A percentile compares a stretch with the other conserved stretches of the same genome.
These are phyloP conservation scores for Macrolepiota albuminosa DNA, from an alignment of 768 basidiomycete genomes.

Conservation along the genomic window DNA sequence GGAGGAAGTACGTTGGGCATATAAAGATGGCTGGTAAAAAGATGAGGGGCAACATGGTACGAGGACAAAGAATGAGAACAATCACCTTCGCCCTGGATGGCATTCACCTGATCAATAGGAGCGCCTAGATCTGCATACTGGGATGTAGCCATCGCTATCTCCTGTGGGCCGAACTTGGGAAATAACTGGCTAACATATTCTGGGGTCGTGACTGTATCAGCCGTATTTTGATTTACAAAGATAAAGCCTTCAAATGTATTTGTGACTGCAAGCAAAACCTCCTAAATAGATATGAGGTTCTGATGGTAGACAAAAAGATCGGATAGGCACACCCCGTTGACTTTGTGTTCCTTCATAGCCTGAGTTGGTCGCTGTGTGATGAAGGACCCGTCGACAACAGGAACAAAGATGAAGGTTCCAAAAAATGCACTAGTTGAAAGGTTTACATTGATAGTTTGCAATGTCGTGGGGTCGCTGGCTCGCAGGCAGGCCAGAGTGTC, in stretches of 20 bases:
- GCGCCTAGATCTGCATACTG: conserved; percentile 29
- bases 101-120: conserved; percentile 24
- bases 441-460: conserved; percentile 29
- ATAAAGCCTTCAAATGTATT: conserved; percentile 32
- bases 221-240: conserved; percentile 31
- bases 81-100: neutral
- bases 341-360: conserved; percentile 28
- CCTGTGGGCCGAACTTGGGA: conserved; percentile 26
- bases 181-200: conserved; percentile 34
- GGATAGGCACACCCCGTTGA: conserved; percentile 33
- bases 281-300: conserved; percentile 14
- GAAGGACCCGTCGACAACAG: conserved; percentile 44
- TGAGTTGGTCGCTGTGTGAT: conserved; percentile 37
- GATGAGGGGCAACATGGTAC: neutral
- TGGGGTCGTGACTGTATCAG: conserved; percentile 20
- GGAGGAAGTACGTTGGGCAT: conserved; percentile 38
- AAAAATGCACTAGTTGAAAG: conserved; percentile 29
- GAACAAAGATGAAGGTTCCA: conserved; percentile 34
- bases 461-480: conserved; percentile 20
- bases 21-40: conserved; percentile 33
- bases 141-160: conserved; percentile 20
- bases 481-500: conserved; percentile 39
- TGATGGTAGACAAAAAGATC: neutral
- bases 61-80: neutral
- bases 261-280: conserved; percentile 30